Evolutionary conservation across 139 green algal genomes (phyloP), one percentile per base, ranked within the genome.

Genomic region (Chlamydomonas sphaeroides): DNA sequence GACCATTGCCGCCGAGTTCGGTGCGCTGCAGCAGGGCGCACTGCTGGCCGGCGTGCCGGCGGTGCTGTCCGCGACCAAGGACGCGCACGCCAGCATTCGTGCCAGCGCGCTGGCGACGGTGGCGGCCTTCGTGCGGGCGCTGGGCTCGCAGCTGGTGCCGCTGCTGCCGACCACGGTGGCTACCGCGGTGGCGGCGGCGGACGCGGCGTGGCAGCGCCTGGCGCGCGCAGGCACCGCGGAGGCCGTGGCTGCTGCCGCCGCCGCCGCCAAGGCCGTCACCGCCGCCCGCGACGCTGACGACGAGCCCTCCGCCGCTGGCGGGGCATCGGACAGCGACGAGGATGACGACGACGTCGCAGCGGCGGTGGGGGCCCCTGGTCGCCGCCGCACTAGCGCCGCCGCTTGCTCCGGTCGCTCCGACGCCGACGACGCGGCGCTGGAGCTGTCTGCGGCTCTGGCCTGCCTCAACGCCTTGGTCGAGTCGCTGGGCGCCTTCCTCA

Each of bases 401-500:
- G 11, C 11, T 14, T 10, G 45, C 45, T 14, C 11, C 45, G 45
- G 45, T 53, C 45, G 25, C 28, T 48, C 11, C 39, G 74, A 80
- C 36, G 65, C 38, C 23, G 73, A 85, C 41, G 72, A 90, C 21
- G 84, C 79, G 11, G 82, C 86, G 45, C 59, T 96, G 30, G 90
- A 95, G 78, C 80, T 91, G 36, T 87, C 86, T 18, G 88, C 87
- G 8, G 91, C 86, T 3, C 79, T 98, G 38, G 87, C 88, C 20
- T 90, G 95, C 1, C 75, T 97, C 3, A 72, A 70, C 42, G 87
- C 95, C 3, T 67, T 97, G 32, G 85, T 95, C 1, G 68, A 89
- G 32, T 65, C 61, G 11, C 79, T 97, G 5, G 92, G 91, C 14
- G 81, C 88, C 0, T 95, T 97, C 75, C 51, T 97, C 61, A 91